Base-by-base conservation (phyloP, 192 early-diverging fungal species). In the Dimargaris verticillata region DNA sequence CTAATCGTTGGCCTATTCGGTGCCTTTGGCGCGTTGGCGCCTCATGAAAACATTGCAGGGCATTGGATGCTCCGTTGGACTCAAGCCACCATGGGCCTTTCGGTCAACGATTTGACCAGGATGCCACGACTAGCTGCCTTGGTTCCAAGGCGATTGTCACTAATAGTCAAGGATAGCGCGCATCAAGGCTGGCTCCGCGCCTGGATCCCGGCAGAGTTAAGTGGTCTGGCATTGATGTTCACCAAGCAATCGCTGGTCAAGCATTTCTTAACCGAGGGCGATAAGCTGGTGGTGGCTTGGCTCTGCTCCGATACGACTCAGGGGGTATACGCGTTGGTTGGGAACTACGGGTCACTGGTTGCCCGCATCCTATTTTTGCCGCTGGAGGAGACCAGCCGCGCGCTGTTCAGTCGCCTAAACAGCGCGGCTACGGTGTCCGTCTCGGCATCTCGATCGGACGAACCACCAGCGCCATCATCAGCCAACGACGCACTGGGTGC, bases 261-360 rank as follows among this genome's bases (percentile, higher is more conserved):
- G 66, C 88, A 96, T 65, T 52, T 94, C 13, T 66, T 99, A 29
- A 96, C 95, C 5, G 90, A 93, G 70, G 95, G 92, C n/a, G 95
- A 99, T 70, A 91, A 91, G 66, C 86, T 99, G 74, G 63, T 92
- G n/a, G 77, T 93, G 67, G 66, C 88, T 17, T 68, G 63, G 28
- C 71, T 84, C 38, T 80, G 82, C 9, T 63, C 64, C 1, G 64
- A 68, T 3, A 61, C 47, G 0, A 80, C 80, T 61, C 86, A 88
- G 72, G 91, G 91, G 10, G 75, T 83, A 7, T 91, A 90, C 72
- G 89, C 91, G 0, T 74, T 91, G 66, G 88, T 89, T 10, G 71
- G 85, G 41, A 93, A 88, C 69, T 93, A 93, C 76, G 91, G 93
- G 4, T 96, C 92, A 0, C 70, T 95, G 28, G 75, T 95, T 48